Base-by-base conservation (phyloP, 768 basidiomycete genomes). In the Dentipellis sp. region DNA sequence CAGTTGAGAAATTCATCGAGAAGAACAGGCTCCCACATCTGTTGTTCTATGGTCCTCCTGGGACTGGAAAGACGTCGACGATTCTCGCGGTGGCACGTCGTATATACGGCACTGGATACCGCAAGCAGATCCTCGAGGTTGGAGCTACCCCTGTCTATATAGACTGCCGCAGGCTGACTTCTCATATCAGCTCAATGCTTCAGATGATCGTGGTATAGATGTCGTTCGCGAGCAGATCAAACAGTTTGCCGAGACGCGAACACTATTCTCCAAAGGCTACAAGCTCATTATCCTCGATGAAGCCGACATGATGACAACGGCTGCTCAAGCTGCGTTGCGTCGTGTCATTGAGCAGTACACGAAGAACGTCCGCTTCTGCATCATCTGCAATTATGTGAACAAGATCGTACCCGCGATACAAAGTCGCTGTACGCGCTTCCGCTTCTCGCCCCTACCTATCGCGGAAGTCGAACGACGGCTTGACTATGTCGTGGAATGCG, bases 221-320 rank as follows among this genome's bases (percentile, higher is more conserved):
- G 94, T 97, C 46, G 97, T 99, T 16, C 84, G 97, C 52, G 97
- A 98, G 70, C 94, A 97, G 75, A 94, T 99, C 69, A 99, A 98
- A 69, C 93, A 92, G 66, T 99, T 98, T 64, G 94, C 97, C 1
- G 92, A 94, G 72, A 97, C 94, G 12, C 83, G 93, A 52, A 97
- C 93, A 10, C 72, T 97, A 6, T 88, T 84, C 66, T 83, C 92
- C 11, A 94, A 94, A 65, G 92, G 92, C 16, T 98, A 86, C 81
- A 99, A 98, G 66, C 85, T 99, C 67, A 95, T 99, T 70, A 85
- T 99, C 59, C 82, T 99, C 36, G 97, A 99, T 63, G 97, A 99
- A 71, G 97, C 97, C n/a, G 97, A 99, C 76, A 97, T 97, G 95
- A 99, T 99, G 97, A 99, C 97, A 0, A 87, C 93, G 60, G 88